Evolutionary conservation across 1,284 basidiomycete genomes (phyloP), one percentile per base, ranked within the genome.

Genomic region (Rhodofomes roseus): DNA sequence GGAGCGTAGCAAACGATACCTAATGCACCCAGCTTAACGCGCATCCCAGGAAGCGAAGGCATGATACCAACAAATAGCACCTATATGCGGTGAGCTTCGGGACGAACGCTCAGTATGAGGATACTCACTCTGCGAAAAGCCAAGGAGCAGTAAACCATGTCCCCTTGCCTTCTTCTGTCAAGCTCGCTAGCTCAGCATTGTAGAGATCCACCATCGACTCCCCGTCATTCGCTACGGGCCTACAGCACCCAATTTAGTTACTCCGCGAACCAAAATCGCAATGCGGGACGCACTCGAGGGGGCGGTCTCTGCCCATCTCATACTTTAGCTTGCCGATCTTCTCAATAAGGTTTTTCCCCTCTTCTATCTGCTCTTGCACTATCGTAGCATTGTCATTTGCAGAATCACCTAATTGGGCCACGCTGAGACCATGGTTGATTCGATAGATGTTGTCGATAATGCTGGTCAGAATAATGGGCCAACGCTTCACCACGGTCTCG

Each of bases 101-200:
- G 41, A 14, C 37, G 20, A 4, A 27, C 0, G 27, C 25, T n/a
- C 7, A 34, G 27, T 31, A 11, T 34, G n/a, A n/a, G n/a, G n/a
- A 22, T 6, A 22, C 50, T 12, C 79, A 97, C 86, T 98, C 96
- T 61, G 95, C 93, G 71, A 84, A 98, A 14, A 99, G 81, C 95
- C 96, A 98, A 4, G 95, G 92, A 8, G 92, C 87, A 1, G 84
- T 90, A 71, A 95, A 95, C 96, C 96, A 99, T 0, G 89, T 92
- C 65, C 88, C 81, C 62, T 84, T 81, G 1, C 79, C 77, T 1
- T 79, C 72, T 12, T 76, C 68, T 0, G 73, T 75, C 1, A 91
- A 78, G 1, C 73, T 70, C 2, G 74, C 74, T 12, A 98, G 77
- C 63, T 92, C 88, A 0, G 76, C 70, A 65, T 98, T 97, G 76